Evolutionary conservation across 768 basidiomycete species (phyloP).

Genomic region (Trametes punicea): DNA sequence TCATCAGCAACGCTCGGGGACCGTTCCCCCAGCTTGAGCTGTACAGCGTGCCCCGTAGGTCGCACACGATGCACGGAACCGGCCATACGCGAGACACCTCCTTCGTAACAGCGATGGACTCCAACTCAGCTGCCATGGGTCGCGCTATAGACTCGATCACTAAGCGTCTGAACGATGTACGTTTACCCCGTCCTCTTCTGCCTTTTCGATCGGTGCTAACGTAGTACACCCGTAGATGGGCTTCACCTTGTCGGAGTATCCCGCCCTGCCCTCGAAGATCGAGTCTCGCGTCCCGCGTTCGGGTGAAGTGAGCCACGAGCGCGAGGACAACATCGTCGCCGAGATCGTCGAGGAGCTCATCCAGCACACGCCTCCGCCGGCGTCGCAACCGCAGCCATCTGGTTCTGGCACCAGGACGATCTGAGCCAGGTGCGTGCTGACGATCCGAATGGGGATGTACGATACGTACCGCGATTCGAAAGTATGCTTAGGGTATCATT

Average conservation of each 20-base stretch:
- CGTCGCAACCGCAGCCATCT: constrained; percentile 4
- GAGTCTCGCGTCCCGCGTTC: constrained; percentile 18
- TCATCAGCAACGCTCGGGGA: constrained; percentile 61
- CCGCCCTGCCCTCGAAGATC: constrained; percentile 51
- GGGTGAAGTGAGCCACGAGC: constrained; percentile 17
- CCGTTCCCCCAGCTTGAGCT: constrained; percentile 63
- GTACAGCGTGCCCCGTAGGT: constrained; percentile 50
- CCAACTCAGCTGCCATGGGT: constrained; percentile 30
- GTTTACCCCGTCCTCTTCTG: constrained; percentile 26
- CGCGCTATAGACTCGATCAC: constrained; percentile 44
- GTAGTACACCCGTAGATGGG: constrained; percentile 54
- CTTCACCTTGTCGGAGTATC: constrained; percentile 58
- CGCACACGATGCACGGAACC: constrained; percentile 36
- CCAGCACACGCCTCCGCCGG: constrained; percentile 6
- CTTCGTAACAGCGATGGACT: constrained; percentile 30
- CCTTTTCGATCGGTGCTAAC: not conserved
- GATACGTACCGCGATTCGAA: not conserved
- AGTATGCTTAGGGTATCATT: constrained; percentile 13
- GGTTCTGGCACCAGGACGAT: constrained; percentile 13
- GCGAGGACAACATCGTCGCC: constrained; percentile 27
- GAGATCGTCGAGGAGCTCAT: constrained; percentile 30
- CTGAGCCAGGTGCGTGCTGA: not conserved
- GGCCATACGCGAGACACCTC: constrained; percentile 29
- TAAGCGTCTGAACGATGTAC: constrained; percentile 60
- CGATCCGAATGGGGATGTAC: not conserved